These are phyloP conservation scores for Scenedesmus sp. DNA, from an alignment of 163 green algal species.

Conservation along the genomic window DNA sequence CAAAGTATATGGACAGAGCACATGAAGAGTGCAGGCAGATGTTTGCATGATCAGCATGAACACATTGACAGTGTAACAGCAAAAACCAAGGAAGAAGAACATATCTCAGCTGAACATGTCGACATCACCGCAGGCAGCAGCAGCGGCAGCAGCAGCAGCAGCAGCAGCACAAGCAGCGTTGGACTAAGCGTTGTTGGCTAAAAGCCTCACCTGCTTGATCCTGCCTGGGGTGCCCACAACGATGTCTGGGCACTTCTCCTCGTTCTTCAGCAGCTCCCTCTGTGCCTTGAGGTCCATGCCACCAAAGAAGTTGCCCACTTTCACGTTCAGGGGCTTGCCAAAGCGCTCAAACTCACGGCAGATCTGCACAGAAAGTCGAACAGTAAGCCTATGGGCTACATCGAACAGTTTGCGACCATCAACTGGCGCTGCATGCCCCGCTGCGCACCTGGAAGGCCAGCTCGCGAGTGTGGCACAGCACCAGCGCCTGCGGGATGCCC, in stretches of 20 bases:
- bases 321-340: conserved; percentile 90
- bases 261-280: conserved; percentile 91
- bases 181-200: background rate
- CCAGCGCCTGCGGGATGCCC: conserved; percentile 80
- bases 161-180: background rate
- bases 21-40: no score
- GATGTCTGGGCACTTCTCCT: conserved; percentile 90
- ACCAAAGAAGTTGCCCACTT: conserved; percentile 96
- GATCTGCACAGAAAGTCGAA: conserved; percentile 80
- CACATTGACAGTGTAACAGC: no score
- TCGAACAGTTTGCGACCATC: background rate
- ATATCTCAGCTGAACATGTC: background rate
- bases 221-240: conserved; percentile 97
- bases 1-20: background rate
- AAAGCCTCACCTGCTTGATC: conserved; percentile 86
- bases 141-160: background rate
- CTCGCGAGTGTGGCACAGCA: conserved; percentile 99
- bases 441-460: conserved; percentile 94
- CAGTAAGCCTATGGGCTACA: background rate
- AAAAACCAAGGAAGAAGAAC: background rate
- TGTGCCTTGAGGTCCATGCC: conserved; percentile 93
- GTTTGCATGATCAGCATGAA: no score
- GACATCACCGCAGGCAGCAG: background rate
- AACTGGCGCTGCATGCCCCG: background rate
- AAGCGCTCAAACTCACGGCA: conserved; percentile 99